phyloP scores from a whole-genome alignment of 345 rosid genomes.

The Combretum micranthum region DNA sequence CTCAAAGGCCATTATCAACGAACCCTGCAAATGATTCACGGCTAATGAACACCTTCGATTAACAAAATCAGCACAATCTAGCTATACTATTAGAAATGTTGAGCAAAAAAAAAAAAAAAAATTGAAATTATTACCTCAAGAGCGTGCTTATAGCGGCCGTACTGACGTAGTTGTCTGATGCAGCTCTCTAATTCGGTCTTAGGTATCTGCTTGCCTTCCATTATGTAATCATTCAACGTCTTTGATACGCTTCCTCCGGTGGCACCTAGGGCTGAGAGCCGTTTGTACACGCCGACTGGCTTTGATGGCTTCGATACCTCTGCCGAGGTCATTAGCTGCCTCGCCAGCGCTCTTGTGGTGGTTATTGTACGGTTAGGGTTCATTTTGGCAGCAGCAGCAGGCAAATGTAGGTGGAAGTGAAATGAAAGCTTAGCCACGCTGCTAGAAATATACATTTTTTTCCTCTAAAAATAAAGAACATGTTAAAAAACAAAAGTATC shows the following conservation, averaged over 20 bases:
- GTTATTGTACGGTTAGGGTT: slow-evolving; percentile 17
- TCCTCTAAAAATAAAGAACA: no score
- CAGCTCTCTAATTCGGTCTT: slow-evolving; percentile 34
- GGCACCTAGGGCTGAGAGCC: slow-evolving; percentile 40
- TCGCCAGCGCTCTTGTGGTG: slow-evolving; percentile 13
- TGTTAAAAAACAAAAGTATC: no score
- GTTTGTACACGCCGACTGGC: slow-evolving; percentile 18
- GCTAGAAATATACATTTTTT: no score
- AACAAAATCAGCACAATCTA: no score
- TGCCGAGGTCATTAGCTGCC: slow-evolving; percentile 23
- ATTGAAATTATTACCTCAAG: slow-evolving; percentile 39
- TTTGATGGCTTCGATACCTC: slow-evolving; percentile 6
- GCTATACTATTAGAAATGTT: no score
- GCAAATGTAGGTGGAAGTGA: no score
- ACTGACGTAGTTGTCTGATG: slow-evolving; percentile 52
- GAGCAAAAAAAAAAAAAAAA: no score
- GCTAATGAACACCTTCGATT: no score
- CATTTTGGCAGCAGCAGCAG: slow-evolving; percentile 9
- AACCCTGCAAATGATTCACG: no score
- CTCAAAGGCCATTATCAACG: no score
- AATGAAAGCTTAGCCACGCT: no score
- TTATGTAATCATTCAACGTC: slow-evolving; percentile 40
- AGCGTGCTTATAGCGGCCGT: slow-evolving; percentile 40
- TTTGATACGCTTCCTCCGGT: slow-evolving; percentile 41
- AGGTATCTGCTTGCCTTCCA: slow-evolving; percentile 38